Base-by-base conservation (phyloP, 179 eudicot species). In the Sideroxylon spinosum region DNA sequence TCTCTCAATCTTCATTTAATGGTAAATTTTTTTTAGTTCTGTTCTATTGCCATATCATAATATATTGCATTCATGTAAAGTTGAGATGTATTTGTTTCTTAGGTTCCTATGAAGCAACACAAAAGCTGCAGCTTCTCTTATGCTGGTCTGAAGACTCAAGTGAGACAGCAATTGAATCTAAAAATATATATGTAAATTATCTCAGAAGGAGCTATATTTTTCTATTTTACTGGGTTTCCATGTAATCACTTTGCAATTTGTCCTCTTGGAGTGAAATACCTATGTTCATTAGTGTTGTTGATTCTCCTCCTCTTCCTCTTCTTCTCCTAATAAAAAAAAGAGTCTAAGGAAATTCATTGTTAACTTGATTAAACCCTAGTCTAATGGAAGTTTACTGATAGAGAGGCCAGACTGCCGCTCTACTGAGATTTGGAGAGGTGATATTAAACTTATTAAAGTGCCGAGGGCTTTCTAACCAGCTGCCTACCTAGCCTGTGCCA, bases 61-160 rank as follows among this genome's bases (percentile, higher is more conserved):
- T 55, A 9, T 78, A 65, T 44, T 25, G 44, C 63, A 12, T 32
- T 59, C 50, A 8, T 80, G 11, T 71, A 29, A 49, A 29, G 55
- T 78, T 74, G 76, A 73, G 16, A 60, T 57, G 59, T 20, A 29
- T 49, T 74, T 64, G 63, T 71, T 59, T 80, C n/a, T 74, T 81
- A 95, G 99, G 91, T 90, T 63, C 99, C 99, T n/a, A 95, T 95
- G 99, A 90, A 85, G 81, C 99, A 95, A 78, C 93, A 95, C 80
- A 94, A 94, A 84, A 98, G 94, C 86, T 95, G 99, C 90, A 95
- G 94, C 85, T 95, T 95, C 84, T 95, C 98, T 4, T 94, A 85
- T 84, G 99, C 99, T 82, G 98, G 99, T 76, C 88, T 95, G 80
- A 95, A 95, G 87, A 95, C 97, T 80, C 99, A 95, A 95, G 99